A percentile compares a stretch with the other conserved stretches of the same genome.
phyloP scores from a whole-genome alignment of 2,329 filamentous ascomycete genomes.

The Raffaelea albimanens region DNA sequence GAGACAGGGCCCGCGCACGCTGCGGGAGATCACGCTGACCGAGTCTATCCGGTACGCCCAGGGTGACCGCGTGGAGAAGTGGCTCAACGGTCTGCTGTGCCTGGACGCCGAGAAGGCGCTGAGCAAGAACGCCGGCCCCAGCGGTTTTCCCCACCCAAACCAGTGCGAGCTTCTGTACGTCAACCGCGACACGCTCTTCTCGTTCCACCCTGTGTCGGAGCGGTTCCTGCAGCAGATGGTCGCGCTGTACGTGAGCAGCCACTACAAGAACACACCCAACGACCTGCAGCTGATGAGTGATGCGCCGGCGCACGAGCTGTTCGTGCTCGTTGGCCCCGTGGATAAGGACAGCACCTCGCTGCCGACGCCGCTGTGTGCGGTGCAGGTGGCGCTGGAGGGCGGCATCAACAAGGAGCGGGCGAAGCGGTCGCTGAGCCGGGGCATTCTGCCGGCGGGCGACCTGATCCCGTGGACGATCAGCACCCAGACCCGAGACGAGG shows the following conservation, averaged over 20 bases:
- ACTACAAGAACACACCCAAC: constrained; percentile 97
- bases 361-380: constrained; percentile 87
- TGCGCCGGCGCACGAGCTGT: constrained; percentile 91
- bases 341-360: constrained; percentile 67
- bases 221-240: constrained; percentile 98
- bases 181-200: constrained; percentile 95
- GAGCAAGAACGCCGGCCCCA: neutral
- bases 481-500: constrained; percentile 96
- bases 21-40: constrained; percentile 84
- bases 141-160: constrained; percentile 77
- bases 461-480: constrained; percentile 96
- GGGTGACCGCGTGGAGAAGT: constrained; percentile 87
- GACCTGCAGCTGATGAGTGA: constrained; percentile 98
- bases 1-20: constrained; percentile 46
- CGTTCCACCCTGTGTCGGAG: constrained; percentile 93
- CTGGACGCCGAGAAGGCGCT: constrained; percentile 69
- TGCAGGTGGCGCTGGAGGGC: constrained; percentile 90
- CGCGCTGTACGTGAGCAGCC: constrained; percentile 89
- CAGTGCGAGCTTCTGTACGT: constrained; percentile 89
- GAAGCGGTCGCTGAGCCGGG: constrained; percentile 82
- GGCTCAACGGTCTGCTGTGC: constrained; percentile 90
- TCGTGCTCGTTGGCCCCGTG: constrained; percentile 82
- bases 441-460: constrained; percentile 82
- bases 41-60: constrained; percentile 93
- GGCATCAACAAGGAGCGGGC: constrained; percentile 90